Percentiles rank a stretch among this genome's conserved stretches.
These are phyloP conservation scores for Candida xiaguanensis DNA, from an alignment of 805 yeast genomes.

Conservation along the genomic window DNA sequence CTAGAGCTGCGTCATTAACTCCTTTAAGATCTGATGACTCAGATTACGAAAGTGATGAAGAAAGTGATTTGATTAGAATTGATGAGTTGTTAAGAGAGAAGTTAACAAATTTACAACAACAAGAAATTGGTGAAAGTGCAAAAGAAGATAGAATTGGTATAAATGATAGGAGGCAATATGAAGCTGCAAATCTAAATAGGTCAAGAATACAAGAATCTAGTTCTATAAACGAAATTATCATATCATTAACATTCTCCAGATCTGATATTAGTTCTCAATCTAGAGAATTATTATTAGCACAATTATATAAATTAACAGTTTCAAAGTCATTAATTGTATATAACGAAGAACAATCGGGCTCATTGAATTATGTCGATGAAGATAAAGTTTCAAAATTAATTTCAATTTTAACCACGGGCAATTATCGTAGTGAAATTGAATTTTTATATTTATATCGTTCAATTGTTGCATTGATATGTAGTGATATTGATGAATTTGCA, in stretches of 20 bases:
- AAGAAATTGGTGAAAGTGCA: constrained; percentile 10
- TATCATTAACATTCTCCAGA: constrained; percentile 38
- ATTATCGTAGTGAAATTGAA: constrained; percentile 38
- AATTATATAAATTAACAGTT: constrained; percentile 45
- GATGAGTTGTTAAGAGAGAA: constrained; percentile 32
- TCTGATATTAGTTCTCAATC: constrained; percentile 44
- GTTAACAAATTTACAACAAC: constrained; percentile 28
- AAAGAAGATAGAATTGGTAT: constrained; percentile 12
- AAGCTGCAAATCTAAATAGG: constrained; percentile 28
- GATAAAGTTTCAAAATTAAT: constrained; percentile 31
- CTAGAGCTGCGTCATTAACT: constrained; percentile 32
- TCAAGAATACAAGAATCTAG: constrained; percentile 32
- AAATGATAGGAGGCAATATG: constrained; percentile 12
- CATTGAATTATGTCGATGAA: constrained; percentile 35
- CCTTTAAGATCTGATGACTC: constrained; percentile 22
- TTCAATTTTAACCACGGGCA: constrained; percentile 26
- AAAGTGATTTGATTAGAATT: constrained; percentile 29
- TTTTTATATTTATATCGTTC: constrained; percentile 39
- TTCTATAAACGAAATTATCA: constrained; percentile 43
- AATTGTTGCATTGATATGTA: constrained; percentile 39
- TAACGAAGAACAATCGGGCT: constrained; percentile 35
- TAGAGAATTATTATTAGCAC: constrained; percentile 48
- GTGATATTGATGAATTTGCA: constrained; percentile 51
- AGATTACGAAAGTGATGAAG: constrained; percentile 36
- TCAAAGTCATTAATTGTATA: constrained; percentile 35